phyloP scores from a whole-genome alignment of 805 yeast species.

The Wickerhamomyces hampshirensis region DNA sequence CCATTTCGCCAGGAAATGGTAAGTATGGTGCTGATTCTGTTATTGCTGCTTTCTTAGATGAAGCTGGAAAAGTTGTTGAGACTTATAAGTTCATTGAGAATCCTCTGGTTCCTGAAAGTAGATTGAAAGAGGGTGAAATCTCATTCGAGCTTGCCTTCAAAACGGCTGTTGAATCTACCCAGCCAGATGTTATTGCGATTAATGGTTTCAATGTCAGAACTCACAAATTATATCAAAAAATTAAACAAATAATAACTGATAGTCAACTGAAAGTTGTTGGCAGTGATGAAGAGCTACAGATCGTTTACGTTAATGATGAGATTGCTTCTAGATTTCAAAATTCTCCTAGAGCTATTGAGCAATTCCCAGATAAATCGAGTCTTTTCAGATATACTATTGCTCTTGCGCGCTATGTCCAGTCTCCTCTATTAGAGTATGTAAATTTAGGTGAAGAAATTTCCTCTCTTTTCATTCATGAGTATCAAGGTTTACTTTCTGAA shows the following conservation, averaged over 20 bases:
- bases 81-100: slow-evolving; percentile 73
- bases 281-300: slow-evolving; percentile 44
- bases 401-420: slow-evolving; percentile 86
- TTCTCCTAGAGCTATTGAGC: slow-evolving; percentile 68
- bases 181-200: slow-evolving; percentile 89
- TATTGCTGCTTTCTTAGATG: slow-evolving; percentile 73
- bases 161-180: slow-evolving; percentile 41
- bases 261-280: slow-evolving; percentile 40
- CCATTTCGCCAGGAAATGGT: slow-evolving; percentile 85
- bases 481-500: slow-evolving; percentile 65
- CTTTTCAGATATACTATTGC: slow-evolving; percentile 82
- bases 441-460: slow-evolving; percentile 71
- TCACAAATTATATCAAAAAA: slow-evolving; percentile 51
- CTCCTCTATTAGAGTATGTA: slow-evolving; percentile 88
- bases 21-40: slow-evolving; percentile 77
- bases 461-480: slow-evolving; percentile 62
- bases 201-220: slow-evolving; percentile 82
- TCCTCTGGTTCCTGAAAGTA: slow-evolving; percentile 48
- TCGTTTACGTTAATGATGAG: slow-evolving; percentile 87
- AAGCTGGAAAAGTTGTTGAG: slow-evolving; percentile 73
- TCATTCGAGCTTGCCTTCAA: slow-evolving; percentile 65
- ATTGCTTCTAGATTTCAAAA: slow-evolving; percentile 85
- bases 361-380: slow-evolving; percentile 80
- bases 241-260: slow-evolving; percentile 48
- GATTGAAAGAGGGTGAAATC: slow-evolving; percentile 36